phyloP scores from a whole-genome alignment of 768 basidiomycete genomes.

The Gloeopeniophorella convolvens region DNA sequence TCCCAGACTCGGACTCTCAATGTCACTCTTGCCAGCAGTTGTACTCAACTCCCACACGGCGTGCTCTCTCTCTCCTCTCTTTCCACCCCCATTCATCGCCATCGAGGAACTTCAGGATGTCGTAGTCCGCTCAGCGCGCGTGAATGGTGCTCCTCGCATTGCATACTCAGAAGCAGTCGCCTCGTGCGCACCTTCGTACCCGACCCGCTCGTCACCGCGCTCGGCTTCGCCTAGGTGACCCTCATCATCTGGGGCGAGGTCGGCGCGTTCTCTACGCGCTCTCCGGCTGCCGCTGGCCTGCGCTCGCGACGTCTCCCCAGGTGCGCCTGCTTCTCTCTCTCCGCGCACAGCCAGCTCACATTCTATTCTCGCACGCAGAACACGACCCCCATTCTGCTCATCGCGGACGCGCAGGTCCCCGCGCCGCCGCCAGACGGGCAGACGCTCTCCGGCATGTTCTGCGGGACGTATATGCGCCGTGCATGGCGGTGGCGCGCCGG shows the following conservation, averaged over 20 bases:
- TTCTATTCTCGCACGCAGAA: no score
- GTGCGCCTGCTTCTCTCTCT: no score
- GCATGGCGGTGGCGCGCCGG: constrained; percentile 59
- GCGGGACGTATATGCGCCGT: constrained; percentile 79
- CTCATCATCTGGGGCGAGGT: constrained; percentile 68
- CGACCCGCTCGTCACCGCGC: constrained; percentile 18
- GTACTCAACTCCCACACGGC: no score
- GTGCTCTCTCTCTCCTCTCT: no score
- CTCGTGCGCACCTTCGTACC: constrained; percentile 2
- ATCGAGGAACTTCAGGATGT: no score
- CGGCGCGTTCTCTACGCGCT: constrained; percentile 46
- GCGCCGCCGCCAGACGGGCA: constrained; percentile 64
- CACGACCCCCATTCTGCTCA: constrained; percentile 57
- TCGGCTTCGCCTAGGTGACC: constrained; percentile 54
- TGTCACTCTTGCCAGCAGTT: no score
- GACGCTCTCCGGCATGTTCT: constrained; percentile 55
- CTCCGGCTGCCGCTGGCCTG: constrained; percentile 56
- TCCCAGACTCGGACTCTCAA: no score
- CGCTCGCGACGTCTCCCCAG: no score
- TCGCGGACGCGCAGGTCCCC: constrained; percentile 79
- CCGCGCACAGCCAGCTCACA: background rate
- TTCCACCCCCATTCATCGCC: no score
- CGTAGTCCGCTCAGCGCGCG: no score
- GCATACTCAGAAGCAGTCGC: background rate
- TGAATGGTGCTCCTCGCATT: background rate